Percentiles rank a stretch among this genome's conserved stretches.
These are phyloP conservation scores for Leptographium flavum DNA, from an alignment of 2,329 filamentous ascomycete species.

Conservation along the genomic window DNA sequence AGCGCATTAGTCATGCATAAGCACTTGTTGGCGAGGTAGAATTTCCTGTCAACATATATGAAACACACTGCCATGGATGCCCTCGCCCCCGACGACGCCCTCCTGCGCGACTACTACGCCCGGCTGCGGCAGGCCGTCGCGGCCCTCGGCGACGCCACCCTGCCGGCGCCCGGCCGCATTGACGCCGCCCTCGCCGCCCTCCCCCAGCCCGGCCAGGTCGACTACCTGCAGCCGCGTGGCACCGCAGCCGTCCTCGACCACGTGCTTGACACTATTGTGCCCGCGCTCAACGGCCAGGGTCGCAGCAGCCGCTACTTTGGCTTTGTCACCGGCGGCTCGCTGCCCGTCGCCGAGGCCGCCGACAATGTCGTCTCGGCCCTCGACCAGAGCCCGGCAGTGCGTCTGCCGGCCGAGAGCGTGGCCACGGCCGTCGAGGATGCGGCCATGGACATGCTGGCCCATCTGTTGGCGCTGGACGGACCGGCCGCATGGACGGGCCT, in stretches of 20 bases:
- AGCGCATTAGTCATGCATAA: no score
- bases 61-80: neutral
- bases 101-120: conserved; percentile 12
- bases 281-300: conserved; percentile 52
- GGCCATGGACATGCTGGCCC: conserved; percentile 53
- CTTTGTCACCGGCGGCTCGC: conserved; percentile 72
- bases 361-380: conserved; percentile 70
- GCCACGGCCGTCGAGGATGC: conserved; percentile 63
- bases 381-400: conserved; percentile 76
- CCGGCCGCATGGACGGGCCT: conserved; percentile 33
- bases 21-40: no score
- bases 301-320: conserved; percentile 63
- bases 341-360: conserved; percentile 66
- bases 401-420: conserved; percentile 62
- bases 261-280: conserved; percentile 30
- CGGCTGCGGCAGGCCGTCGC: conserved; percentile 5
- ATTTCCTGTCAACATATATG: no score
- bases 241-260: conserved; percentile 24
- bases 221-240: conserved; percentile 20
- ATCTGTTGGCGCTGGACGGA: conserved; percentile 46
- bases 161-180: conserved; percentile 22
- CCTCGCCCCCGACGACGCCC: conserved; percentile 1
- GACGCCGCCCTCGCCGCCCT: conserved; percentile 25
- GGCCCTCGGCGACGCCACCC: conserved; percentile 25
- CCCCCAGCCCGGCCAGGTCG: conserved; percentile 16